Evolutionary conservation across 108 stramenopile species (phyloP).

Genomic region (Fistulifera pelliculosa): DNA sequence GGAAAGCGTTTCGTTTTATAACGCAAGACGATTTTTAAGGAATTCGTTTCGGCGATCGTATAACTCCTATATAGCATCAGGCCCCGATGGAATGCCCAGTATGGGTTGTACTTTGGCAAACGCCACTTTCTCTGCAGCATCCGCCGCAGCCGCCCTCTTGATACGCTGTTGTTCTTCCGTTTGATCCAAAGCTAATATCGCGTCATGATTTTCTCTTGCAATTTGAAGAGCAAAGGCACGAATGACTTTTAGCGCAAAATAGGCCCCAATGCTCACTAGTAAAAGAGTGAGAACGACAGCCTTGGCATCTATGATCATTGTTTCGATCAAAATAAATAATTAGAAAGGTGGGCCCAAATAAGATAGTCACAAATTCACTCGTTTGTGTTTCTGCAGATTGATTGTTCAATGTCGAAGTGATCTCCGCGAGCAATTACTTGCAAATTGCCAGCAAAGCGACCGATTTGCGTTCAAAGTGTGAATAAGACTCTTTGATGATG

Average conservation of each 20-base stretch:
- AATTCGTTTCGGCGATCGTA: too few species aligned
- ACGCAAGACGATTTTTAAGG: too few species aligned
- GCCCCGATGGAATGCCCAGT: conserved; percentile 12
- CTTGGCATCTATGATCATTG: conserved; percentile 77
- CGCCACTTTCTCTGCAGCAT: conserved; percentile 59
- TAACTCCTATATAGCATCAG: not conserved
- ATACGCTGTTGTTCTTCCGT: conserved; percentile 49
- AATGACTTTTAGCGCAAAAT: conserved; percentile 48
- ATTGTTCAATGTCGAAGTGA: too few species aligned
- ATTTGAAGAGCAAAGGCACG: conserved; percentile 68
- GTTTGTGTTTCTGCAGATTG: too few species aligned
- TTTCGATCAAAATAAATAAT: too few species aligned
- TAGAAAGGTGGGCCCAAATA: too few species aligned
- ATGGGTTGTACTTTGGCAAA: conserved; percentile 73
- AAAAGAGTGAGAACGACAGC: conserved; percentile 48
- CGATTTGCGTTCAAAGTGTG: too few species aligned
- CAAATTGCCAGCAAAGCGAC: too few species aligned
- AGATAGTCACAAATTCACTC: too few species aligned
- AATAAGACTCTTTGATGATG: too few species aligned
- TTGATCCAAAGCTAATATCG: conserved; percentile 56
- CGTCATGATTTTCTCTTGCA: conserved; percentile 80
- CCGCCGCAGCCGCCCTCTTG: conserved; percentile 55
- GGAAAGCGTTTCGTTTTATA: too few species aligned
- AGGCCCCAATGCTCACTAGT: conserved; percentile 36
- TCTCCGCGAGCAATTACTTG: too few species aligned